Percentiles rank a stretch among this genome's conserved stretches.
These are phyloP conservation scores for Hylodesmum podocarpum DNA, from an alignment of 306 rosid species.

Conservation along the genomic window DNA sequence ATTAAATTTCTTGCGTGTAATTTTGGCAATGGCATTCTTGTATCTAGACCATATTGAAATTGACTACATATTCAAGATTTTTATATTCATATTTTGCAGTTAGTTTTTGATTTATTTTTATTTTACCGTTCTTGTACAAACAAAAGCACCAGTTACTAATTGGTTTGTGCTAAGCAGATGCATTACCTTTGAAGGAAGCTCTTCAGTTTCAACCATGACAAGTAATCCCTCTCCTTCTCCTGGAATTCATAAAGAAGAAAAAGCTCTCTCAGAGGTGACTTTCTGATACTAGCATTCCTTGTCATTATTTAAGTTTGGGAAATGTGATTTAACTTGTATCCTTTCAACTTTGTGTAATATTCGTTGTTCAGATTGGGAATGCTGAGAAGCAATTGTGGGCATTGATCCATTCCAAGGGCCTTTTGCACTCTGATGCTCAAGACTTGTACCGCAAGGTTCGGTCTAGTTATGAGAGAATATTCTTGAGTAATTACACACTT, in stretches of 20 bases:
- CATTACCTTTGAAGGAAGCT: slow-evolving; percentile 18
- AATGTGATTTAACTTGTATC: not conserved
- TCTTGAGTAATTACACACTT: slow-evolving; percentile 43
- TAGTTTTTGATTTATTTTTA: not conserved
- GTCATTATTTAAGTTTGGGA: not conserved
- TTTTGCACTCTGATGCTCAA: slow-evolving; percentile 60
- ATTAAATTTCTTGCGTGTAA: not conserved
- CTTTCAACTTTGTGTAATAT: slow-evolving; percentile 32
- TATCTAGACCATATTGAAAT: not conserved
- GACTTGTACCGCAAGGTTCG: slow-evolving; percentile 68
- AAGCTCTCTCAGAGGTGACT: slow-evolving; percentile 55
- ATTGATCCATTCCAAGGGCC: slow-evolving; percentile 71
- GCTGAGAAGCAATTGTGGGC: slow-evolving; percentile 71
- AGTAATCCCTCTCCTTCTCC: slow-evolving; percentile 27
- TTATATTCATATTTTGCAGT: not conserved
- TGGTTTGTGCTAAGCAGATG: slow-evolving; percentile 36
- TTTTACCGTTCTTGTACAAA: not conserved
- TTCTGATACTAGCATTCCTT: slow-evolving; percentile 30
- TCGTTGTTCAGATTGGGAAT: slow-evolving; percentile 56
- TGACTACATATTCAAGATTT: not conserved
- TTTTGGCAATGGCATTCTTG: slow-evolving; percentile 1
- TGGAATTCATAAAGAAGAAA: slow-evolving; percentile 47
- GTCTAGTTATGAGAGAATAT: slow-evolving; percentile 60
- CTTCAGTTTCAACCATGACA: slow-evolving; percentile 41
- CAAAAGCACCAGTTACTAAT: slow-evolving; percentile 20